Evolutionary conservation across 1,284 basidiomycete species (phyloP), one percentile per base, ranked within the genome.

Genomic region (Malassezia arunalokei): DNA sequence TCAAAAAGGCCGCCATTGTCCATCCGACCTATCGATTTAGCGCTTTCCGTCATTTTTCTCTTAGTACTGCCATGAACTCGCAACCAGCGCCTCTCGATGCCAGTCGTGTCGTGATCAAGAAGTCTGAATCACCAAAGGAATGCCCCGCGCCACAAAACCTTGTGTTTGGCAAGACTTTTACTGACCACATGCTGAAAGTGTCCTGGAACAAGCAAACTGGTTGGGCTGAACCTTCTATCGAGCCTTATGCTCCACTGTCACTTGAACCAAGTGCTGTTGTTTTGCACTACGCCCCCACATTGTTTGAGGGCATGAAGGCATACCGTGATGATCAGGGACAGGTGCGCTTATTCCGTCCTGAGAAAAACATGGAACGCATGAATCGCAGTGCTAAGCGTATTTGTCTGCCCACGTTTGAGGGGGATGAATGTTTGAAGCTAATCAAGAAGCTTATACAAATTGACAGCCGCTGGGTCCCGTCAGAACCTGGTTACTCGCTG

Each of bases 241-340:
- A 81, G 65, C 87, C 88, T 46, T 94, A 89, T 72, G 82, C 80
- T 1, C 81, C 85, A 11, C 76, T 96, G 27, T 69, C 76, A 27
- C 77, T 96, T 17, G 82, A 86, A 54, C 92, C 92, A 7, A 85
- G 85, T 56, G 80, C 82, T 9, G 87, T 86, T 56, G 88, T 94
- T 31, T 79, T 98, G 59, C 92, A 98, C 75, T 98, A 98, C 76
- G 91, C 90, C 0, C 77, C 82, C 1, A 85, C 80, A 56, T 76
- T 86, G 4, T 98, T 98, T 67, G 92, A 98, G 73, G 92, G 92
- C 24, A 82, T 95, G 80, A 99, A 99, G 59, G 92, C 91, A 0
- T 98, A 96, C 77, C 79, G 84, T 51, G 83, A 86, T 61, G 76
- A 81, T 46, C 77, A 83, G 43, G 90, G 86, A 20, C 82, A 80